These are phyloP conservation scores for Claviceps maximensis DNA, from an alignment of 2,329 filamentous ascomycete species.

Conservation along the genomic window DNA sequence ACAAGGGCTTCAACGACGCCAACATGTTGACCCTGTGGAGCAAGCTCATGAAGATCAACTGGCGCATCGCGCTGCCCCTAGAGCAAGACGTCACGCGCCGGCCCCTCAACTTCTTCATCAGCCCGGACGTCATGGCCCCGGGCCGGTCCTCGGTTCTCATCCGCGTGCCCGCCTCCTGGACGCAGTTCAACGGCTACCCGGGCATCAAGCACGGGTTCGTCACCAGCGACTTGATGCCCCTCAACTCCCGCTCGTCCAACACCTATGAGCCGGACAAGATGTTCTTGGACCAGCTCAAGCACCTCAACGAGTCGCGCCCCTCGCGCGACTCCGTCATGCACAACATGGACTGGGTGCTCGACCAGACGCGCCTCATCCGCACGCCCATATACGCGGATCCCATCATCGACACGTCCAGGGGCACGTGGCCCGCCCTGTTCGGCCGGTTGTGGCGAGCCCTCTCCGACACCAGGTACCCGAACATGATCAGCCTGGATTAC, in stretches of 20 bases:
- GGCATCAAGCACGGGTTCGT: constrained; percentile 17
- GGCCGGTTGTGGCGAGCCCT: constrained; percentile 13
- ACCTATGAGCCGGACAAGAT: constrained; percentile 6
- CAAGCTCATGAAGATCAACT: constrained; percentile 11
- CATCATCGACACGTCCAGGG: constrained; percentile 8
- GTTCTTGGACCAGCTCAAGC: constrained; percentile 11
- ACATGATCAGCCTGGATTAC: constrained; percentile 19
- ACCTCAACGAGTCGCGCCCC: constrained; percentile 7
- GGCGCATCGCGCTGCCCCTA: constrained; percentile 11
- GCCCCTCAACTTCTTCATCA: constrained; percentile 16
- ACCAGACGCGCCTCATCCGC: constrained; percentile 7
- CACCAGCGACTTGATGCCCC: constrained; percentile 13
- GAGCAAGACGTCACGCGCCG: constrained; percentile 13
- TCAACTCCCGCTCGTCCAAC: constrained; percentile 13
- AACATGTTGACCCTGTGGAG: constrained; percentile 9
- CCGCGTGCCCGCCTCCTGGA: constrained; percentile 14
- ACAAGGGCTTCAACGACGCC: not conserved
- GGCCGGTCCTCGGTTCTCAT: constrained; percentile 16
- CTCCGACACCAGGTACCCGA: constrained; percentile 16
- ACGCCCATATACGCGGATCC: not conserved
- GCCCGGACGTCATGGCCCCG: not conserved
- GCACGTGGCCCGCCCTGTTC: constrained; percentile 13
- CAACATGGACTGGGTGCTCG: constrained; percentile 16
- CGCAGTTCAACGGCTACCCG: constrained; percentile 10
- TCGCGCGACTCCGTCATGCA: constrained; percentile 9